Conservation (phyloP, 352 stramenopile species). For the Globisporangium takayamanum region DNA sequence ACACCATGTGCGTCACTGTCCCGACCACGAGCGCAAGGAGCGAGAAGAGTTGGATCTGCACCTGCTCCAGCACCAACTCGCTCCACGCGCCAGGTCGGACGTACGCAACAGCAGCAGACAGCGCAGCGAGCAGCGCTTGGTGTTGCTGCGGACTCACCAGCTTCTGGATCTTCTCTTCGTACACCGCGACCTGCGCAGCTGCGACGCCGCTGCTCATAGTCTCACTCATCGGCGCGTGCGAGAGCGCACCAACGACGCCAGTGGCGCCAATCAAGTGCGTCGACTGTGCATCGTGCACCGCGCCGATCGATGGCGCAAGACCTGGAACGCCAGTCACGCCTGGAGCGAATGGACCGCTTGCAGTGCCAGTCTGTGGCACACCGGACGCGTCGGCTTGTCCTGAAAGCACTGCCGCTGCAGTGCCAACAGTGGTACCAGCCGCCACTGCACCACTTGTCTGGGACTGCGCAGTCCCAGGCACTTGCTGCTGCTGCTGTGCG, state of each 20-base stretch:
- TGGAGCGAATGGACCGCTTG: not conserved
- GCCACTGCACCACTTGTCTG: not conserved
- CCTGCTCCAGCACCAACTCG: conserved; percentile 1
- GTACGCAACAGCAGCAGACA: conserved; percentile 1
- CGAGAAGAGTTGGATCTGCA: conserved; percentile 9
- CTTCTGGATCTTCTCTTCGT: conserved; percentile 65
- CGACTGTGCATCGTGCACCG: not conserved
- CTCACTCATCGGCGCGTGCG: conserved; percentile 1
- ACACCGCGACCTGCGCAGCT: conserved; percentile 46
- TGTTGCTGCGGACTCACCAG: conserved; percentile 38
- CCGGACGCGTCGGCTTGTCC: not conserved
- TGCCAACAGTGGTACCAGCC: not conserved
- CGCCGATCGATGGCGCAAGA: conserved; percentile 1
- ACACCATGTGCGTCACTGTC: not conserved
- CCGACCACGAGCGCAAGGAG: conserved; percentile 11
- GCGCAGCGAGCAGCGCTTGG: conserved; percentile 5
- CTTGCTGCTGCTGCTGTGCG: conserved; percentile 26
- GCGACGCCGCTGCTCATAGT: conserved; percentile 38
- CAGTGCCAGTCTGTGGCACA: too few relatives aligned
- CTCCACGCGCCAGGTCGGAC: conserved; percentile 5
- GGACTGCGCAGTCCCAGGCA: not conserved
- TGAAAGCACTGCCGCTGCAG: not conserved
- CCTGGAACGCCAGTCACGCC: conserved; percentile 9
- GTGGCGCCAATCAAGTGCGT: conserved; percentile 6
- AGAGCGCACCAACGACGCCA: conserved; percentile 6